Conservation (phyloP, 2,329 filamentous ascomycete species). For the Cadophora luteo-olivacea region DNA sequence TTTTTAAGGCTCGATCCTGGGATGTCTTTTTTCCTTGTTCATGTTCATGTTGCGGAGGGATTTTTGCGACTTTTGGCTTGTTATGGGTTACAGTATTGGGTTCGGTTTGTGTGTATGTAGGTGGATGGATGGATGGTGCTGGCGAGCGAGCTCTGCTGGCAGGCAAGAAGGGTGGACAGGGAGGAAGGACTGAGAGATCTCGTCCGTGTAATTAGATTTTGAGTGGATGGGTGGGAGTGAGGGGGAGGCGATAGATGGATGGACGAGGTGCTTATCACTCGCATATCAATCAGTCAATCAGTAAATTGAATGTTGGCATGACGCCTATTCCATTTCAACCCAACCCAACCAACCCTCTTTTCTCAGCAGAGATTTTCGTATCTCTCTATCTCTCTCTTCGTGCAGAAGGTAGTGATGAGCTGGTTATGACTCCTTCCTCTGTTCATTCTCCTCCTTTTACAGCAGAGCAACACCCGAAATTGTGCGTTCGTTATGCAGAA, state of each 20-base stretch:
- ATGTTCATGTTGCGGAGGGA: too few species aligned
- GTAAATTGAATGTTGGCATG: background rate
- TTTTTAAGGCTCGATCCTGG: background rate
- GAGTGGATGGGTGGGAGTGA: background rate
- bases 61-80: too few species aligned
- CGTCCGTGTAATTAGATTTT: constrained; percentile 11
- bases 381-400: too few species aligned
- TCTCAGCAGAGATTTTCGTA: background rate
- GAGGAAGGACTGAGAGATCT: background rate
- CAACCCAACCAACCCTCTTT: background rate
- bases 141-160: constrained; percentile 13
- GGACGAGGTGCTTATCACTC: background rate
- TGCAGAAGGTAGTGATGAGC: background rate
- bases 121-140: background rate
- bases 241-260: background rate
- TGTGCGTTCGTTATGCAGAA: constrained; percentile 2
- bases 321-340: background rate
- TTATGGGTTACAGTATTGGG: background rate
- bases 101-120: background rate
- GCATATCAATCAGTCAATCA: background rate
- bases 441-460: background rate
- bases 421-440: background rate
- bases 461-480: background rate
- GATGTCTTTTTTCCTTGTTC: background rate
- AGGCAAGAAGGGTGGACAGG: background rate